Conservation (phyloP, 1,284 basidiomycete species). For the Pisolithus thermaeus region DNA sequence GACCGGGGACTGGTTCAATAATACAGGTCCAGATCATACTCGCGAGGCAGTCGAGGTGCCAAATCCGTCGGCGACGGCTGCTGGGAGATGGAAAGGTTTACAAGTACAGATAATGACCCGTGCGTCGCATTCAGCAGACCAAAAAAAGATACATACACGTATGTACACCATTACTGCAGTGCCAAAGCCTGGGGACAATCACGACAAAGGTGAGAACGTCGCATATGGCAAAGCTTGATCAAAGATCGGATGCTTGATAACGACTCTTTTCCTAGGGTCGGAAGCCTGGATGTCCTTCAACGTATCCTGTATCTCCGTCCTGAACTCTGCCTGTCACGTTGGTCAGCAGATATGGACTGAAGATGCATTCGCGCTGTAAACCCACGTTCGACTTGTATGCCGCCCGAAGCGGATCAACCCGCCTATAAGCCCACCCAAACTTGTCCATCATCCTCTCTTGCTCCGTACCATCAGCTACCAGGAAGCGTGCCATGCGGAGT, state of each 20-base stretch:
- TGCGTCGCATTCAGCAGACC: too few relatives aligned
- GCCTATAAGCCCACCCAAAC: constrained; percentile 48
- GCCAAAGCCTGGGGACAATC: background rate
- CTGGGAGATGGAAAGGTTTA: too few relatives aligned
- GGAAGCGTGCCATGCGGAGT: constrained; percentile 47
- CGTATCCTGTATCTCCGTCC: constrained; percentile 13
- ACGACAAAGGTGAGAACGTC: constrained; percentile 18
- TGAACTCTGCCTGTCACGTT: constrained; percentile 13
- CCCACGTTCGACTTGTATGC: constrained; percentile 39
- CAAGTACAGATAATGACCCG: too few relatives aligned
- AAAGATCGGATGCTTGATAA: background rate
- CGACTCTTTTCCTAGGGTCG: constrained; percentile 20
- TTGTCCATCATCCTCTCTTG: constrained; percentile 46
- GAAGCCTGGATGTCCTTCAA: constrained; percentile 12
- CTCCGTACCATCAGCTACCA: constrained; percentile 32
- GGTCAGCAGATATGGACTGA: background rate
- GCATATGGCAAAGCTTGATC: constrained; percentile 3
- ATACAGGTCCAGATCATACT: too few relatives aligned
- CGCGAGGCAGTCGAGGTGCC: too few relatives aligned
- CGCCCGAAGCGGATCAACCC: constrained; percentile 36
- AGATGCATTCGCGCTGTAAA: constrained; percentile 2
- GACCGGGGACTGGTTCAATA: too few relatives aligned
- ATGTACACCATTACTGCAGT: too few relatives aligned
- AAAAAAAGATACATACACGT: too few relatives aligned
- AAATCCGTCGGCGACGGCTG: too few relatives aligned